Base-by-base conservation (phyloP, 2,329 filamentous ascomycete genomes). In the Colletotrichum paranaense region DNA sequence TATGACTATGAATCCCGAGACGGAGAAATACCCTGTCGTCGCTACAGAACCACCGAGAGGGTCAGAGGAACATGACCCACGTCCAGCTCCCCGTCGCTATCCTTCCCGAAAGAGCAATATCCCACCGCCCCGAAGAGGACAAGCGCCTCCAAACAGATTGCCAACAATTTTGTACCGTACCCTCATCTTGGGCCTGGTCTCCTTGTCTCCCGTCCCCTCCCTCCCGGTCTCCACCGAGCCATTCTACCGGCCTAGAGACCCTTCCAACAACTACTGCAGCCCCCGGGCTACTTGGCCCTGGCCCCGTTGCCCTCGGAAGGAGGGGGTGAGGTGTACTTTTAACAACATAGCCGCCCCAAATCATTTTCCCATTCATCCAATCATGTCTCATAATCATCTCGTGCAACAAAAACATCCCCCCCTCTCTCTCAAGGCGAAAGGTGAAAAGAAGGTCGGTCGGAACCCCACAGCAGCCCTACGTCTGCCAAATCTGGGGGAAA, bases 351-450 rank as follows among this genome's bases (percentile, higher is more conserved):
- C 76, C 76, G 71, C 75, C 74, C 77, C 78, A 77, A 81, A 79
- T 79, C 78, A 75, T 79, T 79, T 79, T 75, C 77, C 77, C 66
- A 67, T 72, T 79, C 78, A 77, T 84, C 88, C 88, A 90, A 89
- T 90, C 87, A 89, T 86, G 83, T 84, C 77, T 85, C 86, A 82
- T 88, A 82, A 83, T 77, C 24, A 55, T 79, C 56, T 84, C 83
- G 81, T 87, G 81, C 84, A 85, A 85, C 80, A 82, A 77, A 82
- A 77, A 64, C 79, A 80, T 78, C 81, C 80, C 38, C 38, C 35
- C 5, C 14, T 38, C 38, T 19, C 38, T 42, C 38, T 73, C 72
- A 32, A 24, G 52, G 32, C 14, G 8, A 49, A 59, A 58, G 49
- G 9, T 65, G 22, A 28, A 26, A 26, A 62, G 28, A 24, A 62